Percentiles rank a stretch among this genome's conserved stretches.
phyloP scores from a whole-genome alignment of 2,329 filamentous ascomycete genomes.

The Penicillium freii region DNA sequence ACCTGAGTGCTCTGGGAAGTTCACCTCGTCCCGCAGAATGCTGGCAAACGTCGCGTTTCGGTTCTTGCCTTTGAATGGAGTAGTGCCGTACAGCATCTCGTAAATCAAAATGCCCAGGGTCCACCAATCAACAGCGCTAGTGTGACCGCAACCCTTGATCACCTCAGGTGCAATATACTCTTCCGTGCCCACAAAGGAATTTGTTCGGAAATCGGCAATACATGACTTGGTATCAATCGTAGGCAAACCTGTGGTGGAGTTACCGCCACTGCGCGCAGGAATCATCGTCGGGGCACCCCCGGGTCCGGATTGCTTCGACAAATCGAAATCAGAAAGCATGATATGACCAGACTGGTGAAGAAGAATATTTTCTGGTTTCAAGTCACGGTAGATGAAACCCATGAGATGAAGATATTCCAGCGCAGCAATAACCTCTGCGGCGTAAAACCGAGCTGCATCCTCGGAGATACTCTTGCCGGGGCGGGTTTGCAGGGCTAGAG shows the following conservation, averaged over 20 bases:
- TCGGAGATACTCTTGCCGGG: slow-evolving; percentile 97
- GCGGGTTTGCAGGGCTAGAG: slow-evolving; percentile 80
- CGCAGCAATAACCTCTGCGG: slow-evolving; percentile 93
- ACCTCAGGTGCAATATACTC: slow-evolving; percentile 99
- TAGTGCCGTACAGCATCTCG: slow-evolving; percentile 98
- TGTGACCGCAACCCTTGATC: slow-evolving; percentile 97
- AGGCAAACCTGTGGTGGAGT: slow-evolving; percentile 79
- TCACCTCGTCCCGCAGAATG: slow-evolving; percentile 91
- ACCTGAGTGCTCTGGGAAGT: slow-evolving; percentile 86
- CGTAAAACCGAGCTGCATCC: slow-evolving; percentile 95
- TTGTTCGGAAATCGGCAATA: slow-evolving; percentile 96
- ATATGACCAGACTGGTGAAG: slow-evolving; percentile 99
- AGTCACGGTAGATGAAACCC: slow-evolving; percentile 97
- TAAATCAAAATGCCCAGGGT: slow-evolving; percentile 95
- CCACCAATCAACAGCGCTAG: slow-evolving; percentile 99
- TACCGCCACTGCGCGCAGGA: slow-evolving; percentile 74
- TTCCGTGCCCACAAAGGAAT: slow-evolving; percentile 97
- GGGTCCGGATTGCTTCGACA: slow-evolving; percentile 95
- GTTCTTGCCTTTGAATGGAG: slow-evolving; percentile 99
- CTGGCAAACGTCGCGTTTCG: slow-evolving; percentile 97
- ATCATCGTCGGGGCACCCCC: slow-evolving; percentile 99
- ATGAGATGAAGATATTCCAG: slow-evolving; percentile 96
- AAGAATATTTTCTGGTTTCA: slow-evolving; percentile 97
- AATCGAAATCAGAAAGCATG: slow-evolving; percentile 98
- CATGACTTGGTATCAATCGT: slow-evolving; percentile 99